phyloP scores from a whole-genome alignment of 1,284 basidiomycete species.

The Pyrrhoderma lamaoense region DNA sequence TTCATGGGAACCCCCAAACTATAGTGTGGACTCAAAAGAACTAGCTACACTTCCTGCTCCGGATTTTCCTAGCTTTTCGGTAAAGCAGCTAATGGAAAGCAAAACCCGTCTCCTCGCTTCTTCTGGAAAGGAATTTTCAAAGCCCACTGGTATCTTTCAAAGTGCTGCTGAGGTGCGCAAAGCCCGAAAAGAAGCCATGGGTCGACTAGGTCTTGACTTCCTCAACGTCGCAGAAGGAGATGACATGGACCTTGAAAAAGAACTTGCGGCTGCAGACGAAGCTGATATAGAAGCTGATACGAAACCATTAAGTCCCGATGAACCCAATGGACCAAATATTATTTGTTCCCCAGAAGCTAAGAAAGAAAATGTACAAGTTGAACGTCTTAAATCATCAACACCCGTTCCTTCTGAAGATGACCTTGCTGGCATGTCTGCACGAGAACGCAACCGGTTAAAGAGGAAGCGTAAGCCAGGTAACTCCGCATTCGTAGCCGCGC shows the following conservation, averaged over 20 bases:
- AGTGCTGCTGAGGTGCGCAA: constrained; percentile 70
- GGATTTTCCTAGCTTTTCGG: constrained; percentile 66
- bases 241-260: constrained; percentile 77
- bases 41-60: constrained; percentile 33
- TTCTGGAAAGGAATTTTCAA: constrained; percentile 80
- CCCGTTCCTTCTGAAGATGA: constrained; percentile 46
- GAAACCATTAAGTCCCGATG: constrained; percentile 30
- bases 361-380: constrained; percentile 25
- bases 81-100: constrained; percentile 65
- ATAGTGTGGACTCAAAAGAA: constrained; percentile 26
- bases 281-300: constrained; percentile 38
- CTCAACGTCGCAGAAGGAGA: constrained; percentile 62
- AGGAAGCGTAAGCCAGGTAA: constrained; percentile 88
- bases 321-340: constrained; percentile 28
- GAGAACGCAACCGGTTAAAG: constrained; percentile 87
- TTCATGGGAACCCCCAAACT: constrained; percentile 59
- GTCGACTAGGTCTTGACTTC: constrained; percentile 75
- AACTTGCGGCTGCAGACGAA: constrained; percentile 49
- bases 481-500: constrained; percentile 64
- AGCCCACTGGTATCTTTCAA: constrained; percentile 60
- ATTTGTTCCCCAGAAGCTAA: constrained; percentile 31
- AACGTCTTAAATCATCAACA: constrained; percentile 41
- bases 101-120: constrained; percentile 78
- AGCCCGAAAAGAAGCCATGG: constrained; percentile 77
- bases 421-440: constrained; percentile 57